Base-by-base conservation (phyloP, 2,329 filamentous ascomycete genomes). In the Neophaeococcomyces aloes region DNA sequence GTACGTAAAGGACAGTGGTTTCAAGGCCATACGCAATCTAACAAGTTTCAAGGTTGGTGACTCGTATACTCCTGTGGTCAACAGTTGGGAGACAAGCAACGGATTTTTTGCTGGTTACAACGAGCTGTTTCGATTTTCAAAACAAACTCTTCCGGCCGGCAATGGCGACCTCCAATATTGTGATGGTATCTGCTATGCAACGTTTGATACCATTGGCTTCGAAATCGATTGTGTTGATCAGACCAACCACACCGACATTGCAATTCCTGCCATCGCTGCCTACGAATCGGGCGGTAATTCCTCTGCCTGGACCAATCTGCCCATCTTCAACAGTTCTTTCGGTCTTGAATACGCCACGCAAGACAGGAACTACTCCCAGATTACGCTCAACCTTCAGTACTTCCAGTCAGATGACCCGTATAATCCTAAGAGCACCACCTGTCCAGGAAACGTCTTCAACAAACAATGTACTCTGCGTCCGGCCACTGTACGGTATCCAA, bases 301-400 rank as follows among this genome's bases (percentile, higher is more conserved):
- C 8, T 29, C 44, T 13, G 38, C 30, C 29, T 46, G 44, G 44
- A 41, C 37, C 14, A 18, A 42, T 23, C n/a, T 46, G 10, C 38
- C 37, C n/a, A 42, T 46, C 17, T 46, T 46, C 33, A 42, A 46
- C 29, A 46, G 37, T 31, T 41, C 38, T 29, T 46, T 46, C 29
- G 31, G 11, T 4, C 13, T 46, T 14, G 21, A 36, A 27, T 46
- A 41, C 19, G 31, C 37, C 14, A 31, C 37, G 15, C 21, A 37
- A 14, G n/a, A 29, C 23, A 36, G 17, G 3, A 46, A 46, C 27
- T 42, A 46, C 29, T 32, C 37, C n/a, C 15, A 14, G 11, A 41
- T 46, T 23, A 31, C 33, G n/a, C 38, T 46, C 17, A n/a, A 46
- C 18, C 32, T 46, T 8, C 38, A 41, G 15, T 42, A 42, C 25